A percentile compares a stretch with the other conserved stretches of the same genome.
phyloP scores from a whole-genome alignment of 345 rosid genomes.

The Camelina hispida region DNA sequence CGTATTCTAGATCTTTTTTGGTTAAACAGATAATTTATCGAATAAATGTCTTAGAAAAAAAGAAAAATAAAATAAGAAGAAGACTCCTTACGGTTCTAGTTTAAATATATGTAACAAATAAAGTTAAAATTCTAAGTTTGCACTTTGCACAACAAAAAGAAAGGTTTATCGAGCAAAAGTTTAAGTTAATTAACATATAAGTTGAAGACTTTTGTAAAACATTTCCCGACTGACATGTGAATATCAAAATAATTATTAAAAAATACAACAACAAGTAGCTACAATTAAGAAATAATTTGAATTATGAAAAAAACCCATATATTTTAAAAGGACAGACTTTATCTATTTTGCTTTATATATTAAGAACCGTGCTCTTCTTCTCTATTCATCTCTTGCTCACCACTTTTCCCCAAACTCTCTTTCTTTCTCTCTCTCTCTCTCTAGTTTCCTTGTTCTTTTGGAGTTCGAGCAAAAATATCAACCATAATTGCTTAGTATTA shows the following conservation, averaged over 20 bases:
- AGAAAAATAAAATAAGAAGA: no score
- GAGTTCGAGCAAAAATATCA: slow-evolving; percentile 15
- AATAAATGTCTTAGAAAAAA: background rate
- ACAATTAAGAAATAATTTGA: background rate
- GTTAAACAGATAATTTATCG: background rate
- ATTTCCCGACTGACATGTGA: slow-evolving; percentile 8
- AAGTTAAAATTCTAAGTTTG: background rate
- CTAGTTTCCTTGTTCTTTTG: background rate
- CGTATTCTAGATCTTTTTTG: background rate
- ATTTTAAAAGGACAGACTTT: slow-evolving; percentile 22
- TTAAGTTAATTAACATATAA: background rate
- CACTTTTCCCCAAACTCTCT: slow-evolving; percentile 24
- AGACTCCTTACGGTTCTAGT: no score
- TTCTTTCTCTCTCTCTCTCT: slow-evolving; percentile 22
- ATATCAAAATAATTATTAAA: background rate
- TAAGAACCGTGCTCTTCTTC: slow-evolving; percentile 32
- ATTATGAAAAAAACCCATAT: slow-evolving; percentile 2
- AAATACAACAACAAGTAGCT: background rate
- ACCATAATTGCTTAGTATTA: slow-evolving; percentile 29
- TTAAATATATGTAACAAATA: no score
- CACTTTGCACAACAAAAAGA: no score
- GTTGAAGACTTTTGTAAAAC: slow-evolving; percentile 9
- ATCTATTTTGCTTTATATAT: slow-evolving; percentile 53
- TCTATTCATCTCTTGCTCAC: slow-evolving; percentile 46
- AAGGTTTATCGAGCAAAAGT: background rate